Base-by-base conservation (phyloP, 139 green algal genomes). In the Coccomyxa sp. region DNA sequence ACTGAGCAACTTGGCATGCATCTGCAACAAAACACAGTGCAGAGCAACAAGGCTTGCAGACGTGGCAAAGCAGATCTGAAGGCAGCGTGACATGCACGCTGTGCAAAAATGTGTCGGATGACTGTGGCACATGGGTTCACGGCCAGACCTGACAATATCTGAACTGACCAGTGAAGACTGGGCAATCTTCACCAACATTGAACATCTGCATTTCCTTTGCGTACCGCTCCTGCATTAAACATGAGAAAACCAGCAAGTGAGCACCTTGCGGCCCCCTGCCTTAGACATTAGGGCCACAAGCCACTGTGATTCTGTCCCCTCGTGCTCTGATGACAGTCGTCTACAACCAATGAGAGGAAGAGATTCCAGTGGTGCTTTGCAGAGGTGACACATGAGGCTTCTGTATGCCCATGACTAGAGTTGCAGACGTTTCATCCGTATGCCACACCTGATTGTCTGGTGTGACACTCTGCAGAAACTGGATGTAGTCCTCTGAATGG, bases 141-240 rank as follows among this genome's bases (percentile, higher is more conserved):
- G 38, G 23, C 13, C 84, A n/a, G 82, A 94, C 90, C 88, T 97
- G 92, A 86, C 94, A 99, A 86, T 98, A 99, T 77, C 97, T 79
- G 80, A 94, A 99, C 80, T 99, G 85, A 30, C 95, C 96, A 81
- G 97, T 95, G 81, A 99, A 99, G 0, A 99, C 95, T 25, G 97
- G 97, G 85, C 97, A 99, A 88, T 99, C 96, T 32, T 97, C 92
- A 4, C 89, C 92, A 13, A 97, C 85, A 80, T 94, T 93, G 83
- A 95, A 98, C 59, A 84, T 75, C 84, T 88, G 81, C 71, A 91
- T 78, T 59, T 87, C 68, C 7, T 84, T 77, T 4, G 81, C 51
- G 30, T 85, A 84, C 59, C 88, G 67, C 28, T 88, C 83, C 89
- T 92, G 88, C 18, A 51, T 51, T 3, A 51, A 51, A 3, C 38